A percentile compares a stretch with the other conserved stretches of the same genome.
phyloP scores from a whole-genome alignment of 257 asterid genomes.

The Petunia axillaris region DNA sequence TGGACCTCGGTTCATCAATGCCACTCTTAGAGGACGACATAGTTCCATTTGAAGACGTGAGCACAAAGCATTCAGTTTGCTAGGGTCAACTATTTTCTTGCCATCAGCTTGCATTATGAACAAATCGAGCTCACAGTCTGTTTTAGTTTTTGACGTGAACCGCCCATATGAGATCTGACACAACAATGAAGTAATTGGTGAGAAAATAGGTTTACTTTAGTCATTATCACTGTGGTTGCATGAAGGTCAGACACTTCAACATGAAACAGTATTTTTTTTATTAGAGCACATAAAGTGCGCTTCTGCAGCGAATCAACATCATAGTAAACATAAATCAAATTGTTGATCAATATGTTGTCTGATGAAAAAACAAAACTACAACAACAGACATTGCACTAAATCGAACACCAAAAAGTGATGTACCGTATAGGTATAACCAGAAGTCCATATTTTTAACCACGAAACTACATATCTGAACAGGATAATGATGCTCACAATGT shows the following conservation, averaged over 20 bases:
- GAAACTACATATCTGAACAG: not conserved
- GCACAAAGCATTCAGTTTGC: conserved; percentile 55
- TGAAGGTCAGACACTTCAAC: not conserved
- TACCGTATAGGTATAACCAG: not conserved
- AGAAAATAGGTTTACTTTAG: not conserved
- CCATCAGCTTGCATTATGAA: conserved; percentile 88
- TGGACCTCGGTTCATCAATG: conserved; percentile 80
- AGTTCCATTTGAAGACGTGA: conserved; percentile 73
- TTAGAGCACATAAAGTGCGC: not conserved
- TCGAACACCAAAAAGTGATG: not conserved
- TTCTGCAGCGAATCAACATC: not conserved
- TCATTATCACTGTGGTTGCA: not conserved
- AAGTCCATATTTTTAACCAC: not conserved
- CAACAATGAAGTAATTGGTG: conserved; percentile 6
- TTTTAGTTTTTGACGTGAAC: conserved; percentile 51
- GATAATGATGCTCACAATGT: not conserved
- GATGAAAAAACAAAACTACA: not conserved
- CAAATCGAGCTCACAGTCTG: conserved; percentile 77
- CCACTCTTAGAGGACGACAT: conserved; percentile 81
- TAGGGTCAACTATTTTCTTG: conserved; percentile 75
- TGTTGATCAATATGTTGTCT: not conserved
- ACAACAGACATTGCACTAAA: not conserved
- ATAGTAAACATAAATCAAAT: not conserved
- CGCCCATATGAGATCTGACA: conserved; percentile 87
- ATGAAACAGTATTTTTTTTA: not conserved